Conservation (phyloP, 2,329 filamentous ascomycete genomes). For the Nemania serpens region DNA sequence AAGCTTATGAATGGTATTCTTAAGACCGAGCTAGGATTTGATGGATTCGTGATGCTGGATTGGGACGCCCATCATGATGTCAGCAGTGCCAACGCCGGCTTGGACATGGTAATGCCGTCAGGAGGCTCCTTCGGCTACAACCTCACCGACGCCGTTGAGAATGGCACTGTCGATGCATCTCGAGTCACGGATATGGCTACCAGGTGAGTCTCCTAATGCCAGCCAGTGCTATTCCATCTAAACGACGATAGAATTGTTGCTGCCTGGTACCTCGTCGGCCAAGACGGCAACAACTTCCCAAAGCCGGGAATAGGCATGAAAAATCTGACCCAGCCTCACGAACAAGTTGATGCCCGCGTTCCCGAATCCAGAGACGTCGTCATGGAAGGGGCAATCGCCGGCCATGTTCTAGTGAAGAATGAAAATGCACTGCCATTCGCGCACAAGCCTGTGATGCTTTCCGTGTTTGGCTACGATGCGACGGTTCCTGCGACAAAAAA, state of each 20-base stretch:
- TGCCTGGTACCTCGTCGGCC: conserved; percentile 61
- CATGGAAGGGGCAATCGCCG: conserved; percentile 60
- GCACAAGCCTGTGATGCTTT: conserved; percentile 58
- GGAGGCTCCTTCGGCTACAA: conserved; percentile 65
- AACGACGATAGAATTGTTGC: conserved; percentile 62
- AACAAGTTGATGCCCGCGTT: conserved; percentile 55
- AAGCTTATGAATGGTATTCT: conserved; percentile 71
- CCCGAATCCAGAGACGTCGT: conserved; percentile 50
- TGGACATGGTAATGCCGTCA: conserved; percentile 75
- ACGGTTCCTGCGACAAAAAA: conserved; percentile 53
- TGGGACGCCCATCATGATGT: conserved; percentile 70
- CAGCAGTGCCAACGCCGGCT: conserved; percentile 58
- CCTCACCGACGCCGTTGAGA: conserved; percentile 74
- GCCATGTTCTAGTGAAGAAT: conserved; percentile 81
- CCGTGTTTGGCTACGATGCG: conserved; percentile 69
- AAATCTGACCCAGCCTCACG: conserved; percentile 57
- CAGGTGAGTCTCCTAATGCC: conserved; percentile 58
- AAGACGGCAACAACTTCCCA: conserved; percentile 52
- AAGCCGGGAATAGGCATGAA: conserved; percentile 61
- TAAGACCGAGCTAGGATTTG: conserved; percentile 66
- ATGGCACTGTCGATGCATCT: conserved; percentile 72
- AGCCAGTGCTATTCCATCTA: conserved; percentile 38
- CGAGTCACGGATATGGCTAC: conserved; percentile 80
- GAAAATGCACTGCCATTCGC: conserved; percentile 65
- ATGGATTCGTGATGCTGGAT: conserved; percentile 71